Base-by-base conservation (phyloP, 2,329 filamentous ascomycete species). In the Fonsecaea pedrosoi region DNA sequence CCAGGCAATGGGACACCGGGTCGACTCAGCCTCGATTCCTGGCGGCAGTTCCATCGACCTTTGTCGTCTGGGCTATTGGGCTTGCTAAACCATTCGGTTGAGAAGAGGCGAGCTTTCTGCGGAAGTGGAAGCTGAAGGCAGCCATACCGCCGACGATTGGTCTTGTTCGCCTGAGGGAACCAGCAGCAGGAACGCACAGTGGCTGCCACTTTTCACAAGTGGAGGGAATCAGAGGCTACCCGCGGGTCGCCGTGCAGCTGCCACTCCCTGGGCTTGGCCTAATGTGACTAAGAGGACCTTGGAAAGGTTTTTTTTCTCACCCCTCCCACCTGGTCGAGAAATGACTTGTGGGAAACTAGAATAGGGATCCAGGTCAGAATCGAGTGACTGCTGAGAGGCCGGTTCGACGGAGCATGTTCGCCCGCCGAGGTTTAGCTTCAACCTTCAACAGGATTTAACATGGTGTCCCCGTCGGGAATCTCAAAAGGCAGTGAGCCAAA, bases 11-110 rank as follows among this genome's bases (percentile, higher is more conserved):
- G 64, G 66, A 70, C 53, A 42, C 21, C 25, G 15, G 30, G 30
- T 40, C 54, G 21, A 64, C 59, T 70, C 68, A 70, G 66, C 68
- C 68, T 70, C 64, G 56, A 68, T 66, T 60, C 15, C 32, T 64
- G 12, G 57, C 66, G 63, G 68, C 56, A 66, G 60, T 40, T 68
- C 61, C 63, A 64, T 37, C 12, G 10, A 25, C 34, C n/a, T 38
- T 54, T 65, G 57, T 50, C 32, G 25, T 15, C 13, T 64, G 54
- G 59, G 50, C 56, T 56, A 18, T 55, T 64, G 30, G 42, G 32
- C 54, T 58, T 63, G 35, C 42, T 25, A 25, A 50, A 38, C 35
- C 40, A 55, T 60, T 60, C 56, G 57, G 48, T 57, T 61, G 58
- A 59, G 57, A 54, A 38, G 38, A 50, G 21, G 18, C n/a, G 37